Conservation (phyloP, 1,284 basidiomycete genomes). For the Xerocomus nothofagi region DNA sequence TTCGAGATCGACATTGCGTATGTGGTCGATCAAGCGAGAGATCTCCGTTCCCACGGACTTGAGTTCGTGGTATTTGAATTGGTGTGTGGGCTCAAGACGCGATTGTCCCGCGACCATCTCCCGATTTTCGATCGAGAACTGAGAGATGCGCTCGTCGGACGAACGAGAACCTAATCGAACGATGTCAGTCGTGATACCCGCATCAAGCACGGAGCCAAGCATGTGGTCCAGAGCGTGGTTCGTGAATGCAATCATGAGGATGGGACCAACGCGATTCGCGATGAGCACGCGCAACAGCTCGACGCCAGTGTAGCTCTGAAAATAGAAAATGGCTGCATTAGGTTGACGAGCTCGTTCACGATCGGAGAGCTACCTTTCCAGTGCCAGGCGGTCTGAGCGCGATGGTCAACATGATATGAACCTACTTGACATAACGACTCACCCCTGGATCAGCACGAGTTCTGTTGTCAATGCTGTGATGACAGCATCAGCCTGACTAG, state of each 20-base stretch:
- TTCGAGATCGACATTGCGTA: constrained; percentile 40
- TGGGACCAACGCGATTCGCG: constrained; percentile 48
- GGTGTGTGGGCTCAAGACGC: constrained; percentile 39
- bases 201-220: constrained; percentile 59
- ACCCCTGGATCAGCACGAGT: constrained; percentile 71
- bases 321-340: background rate
- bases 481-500: constrained; percentile 67
- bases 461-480: constrained; percentile 60
- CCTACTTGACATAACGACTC: constrained; percentile 21
- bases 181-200: constrained; percentile 57
- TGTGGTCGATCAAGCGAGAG: constrained; percentile 42
- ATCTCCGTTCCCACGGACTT: constrained; percentile 49
- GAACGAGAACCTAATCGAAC: constrained; percentile 64
- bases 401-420: constrained; percentile 11
- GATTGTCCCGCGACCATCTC: constrained; percentile 48
- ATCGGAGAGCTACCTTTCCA: constrained; percentile 52
- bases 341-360: background rate
- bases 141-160: constrained; percentile 55
- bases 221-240: constrained; percentile 78
- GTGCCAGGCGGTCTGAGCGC: constrained; percentile 66
- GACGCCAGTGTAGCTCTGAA: constrained; percentile 63
- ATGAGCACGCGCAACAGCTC: constrained; percentile 66
- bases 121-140: constrained; percentile 57
- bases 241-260: constrained; percentile 71
- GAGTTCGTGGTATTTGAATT: constrained; percentile 39